Conservation (phyloP, 108 stramenopile genomes). For the Seminavis robusta region DNA sequence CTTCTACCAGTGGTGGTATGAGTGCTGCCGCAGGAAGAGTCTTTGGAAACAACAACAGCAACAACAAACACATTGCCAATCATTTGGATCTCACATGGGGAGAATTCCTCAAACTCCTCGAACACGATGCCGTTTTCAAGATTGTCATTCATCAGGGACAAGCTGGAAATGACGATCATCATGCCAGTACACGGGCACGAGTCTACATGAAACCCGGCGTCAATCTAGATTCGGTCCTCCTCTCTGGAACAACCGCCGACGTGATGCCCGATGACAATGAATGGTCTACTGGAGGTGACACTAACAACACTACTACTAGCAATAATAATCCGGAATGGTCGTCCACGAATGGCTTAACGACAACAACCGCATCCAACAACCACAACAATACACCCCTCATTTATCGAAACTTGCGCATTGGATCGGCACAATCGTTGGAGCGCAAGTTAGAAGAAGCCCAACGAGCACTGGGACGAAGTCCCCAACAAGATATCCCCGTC, state of each 20-base stretch:
- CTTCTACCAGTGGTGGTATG: too few species aligned
- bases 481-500: slow-evolving; percentile 85
- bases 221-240: not conserved
- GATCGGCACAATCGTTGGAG: slow-evolving; percentile 95
- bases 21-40: too few species aligned
- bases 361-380: not conserved
- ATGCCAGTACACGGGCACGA: slow-evolving; percentile 2
- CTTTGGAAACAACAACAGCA: too few species aligned
- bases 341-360: not conserved
- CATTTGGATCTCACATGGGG: slow-evolving; percentile 15
- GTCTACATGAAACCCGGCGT: slow-evolving; percentile 1
- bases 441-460: slow-evolving; percentile 93
- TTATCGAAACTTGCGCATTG: slow-evolving; percentile 93
- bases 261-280: not conserved
- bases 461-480: slow-evolving; percentile 72
- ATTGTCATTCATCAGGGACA: slow-evolving; percentile 8
- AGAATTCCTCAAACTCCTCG: slow-evolving; percentile 7
- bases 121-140: slow-evolving; percentile 13
- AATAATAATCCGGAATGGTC: not conserved
- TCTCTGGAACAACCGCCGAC: not conserved
- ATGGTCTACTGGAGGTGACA: not conserved
- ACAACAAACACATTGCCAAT: too few species aligned
- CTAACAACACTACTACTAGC: not conserved
- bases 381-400: slow-evolving; percentile 24
- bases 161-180: too few species aligned